A percentile compares a stretch with the other conserved stretches of the same genome.
Evolutionary conservation across 2,329 filamentous ascomycete genomes (phyloP).

Genomic region (Trematosphaeria pertusa): DNA sequence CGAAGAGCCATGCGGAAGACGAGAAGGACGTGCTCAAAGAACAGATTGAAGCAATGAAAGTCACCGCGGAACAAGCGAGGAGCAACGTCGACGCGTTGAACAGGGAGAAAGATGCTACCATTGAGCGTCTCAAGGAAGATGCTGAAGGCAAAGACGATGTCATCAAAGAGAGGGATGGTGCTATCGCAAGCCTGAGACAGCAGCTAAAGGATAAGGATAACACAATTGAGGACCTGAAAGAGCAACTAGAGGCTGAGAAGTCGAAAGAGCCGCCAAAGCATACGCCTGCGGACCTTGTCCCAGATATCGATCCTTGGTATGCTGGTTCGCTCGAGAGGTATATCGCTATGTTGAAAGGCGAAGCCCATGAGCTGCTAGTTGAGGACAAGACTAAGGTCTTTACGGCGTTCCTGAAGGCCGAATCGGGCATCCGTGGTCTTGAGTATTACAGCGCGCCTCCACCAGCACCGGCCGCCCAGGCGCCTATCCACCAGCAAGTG

Average conservation of each 20-base stretch:
- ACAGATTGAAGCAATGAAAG: conserved; percentile 29
- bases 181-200: conserved; percentile 27
- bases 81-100: conserved; percentile 25
- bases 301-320: conserved; percentile 65
- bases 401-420: conserved; percentile 53
- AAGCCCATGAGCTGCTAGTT: conserved; percentile 54
- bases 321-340: conserved; percentile 63
- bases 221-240: conserved; percentile 17
- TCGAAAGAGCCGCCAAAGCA: conserved; percentile 28
- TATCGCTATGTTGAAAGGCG: conserved; percentile 61
- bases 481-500: conserved; percentile 4
- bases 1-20: conserved; percentile 22
- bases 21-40: conserved; percentile 26
- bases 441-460: conserved; percentile 48
- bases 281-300: conserved; percentile 49
- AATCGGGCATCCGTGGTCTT: conserved; percentile 49
- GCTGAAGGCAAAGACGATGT: conserved; percentile 41
- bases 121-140: conserved; percentile 44
- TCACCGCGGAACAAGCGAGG: conserved; percentile 29
- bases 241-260: conserved; percentile 36
- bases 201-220: conserved; percentile 28
- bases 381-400: conserved; percentile 63
- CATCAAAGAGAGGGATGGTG: conserved; percentile 36
- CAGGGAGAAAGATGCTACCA: conserved; percentile 37
- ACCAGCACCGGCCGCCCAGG: conserved; percentile 13